A percentile compares a stretch with the other conserved stretches of the same genome.
Conservation (phyloP, 2,329 filamentous ascomycete species). For the Aspergillus sp. region DNA sequence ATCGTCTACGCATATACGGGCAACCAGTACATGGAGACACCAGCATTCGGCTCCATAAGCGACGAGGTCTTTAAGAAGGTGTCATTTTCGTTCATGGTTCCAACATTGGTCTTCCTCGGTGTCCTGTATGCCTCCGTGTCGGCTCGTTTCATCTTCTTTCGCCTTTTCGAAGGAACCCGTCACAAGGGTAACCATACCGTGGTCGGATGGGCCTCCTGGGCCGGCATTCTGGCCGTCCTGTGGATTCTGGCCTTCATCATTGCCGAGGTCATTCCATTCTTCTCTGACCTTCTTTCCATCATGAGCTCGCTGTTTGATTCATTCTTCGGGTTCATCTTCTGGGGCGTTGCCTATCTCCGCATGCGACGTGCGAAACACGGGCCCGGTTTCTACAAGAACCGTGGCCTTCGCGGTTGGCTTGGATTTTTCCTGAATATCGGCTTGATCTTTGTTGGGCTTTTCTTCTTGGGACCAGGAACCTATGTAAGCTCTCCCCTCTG, state of each 20-base stretch:
- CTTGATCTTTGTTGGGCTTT: slow-evolving; percentile 70
- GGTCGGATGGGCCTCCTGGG: slow-evolving; percentile 76
- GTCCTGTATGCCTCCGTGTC: slow-evolving; percentile 88
- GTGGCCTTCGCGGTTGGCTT: slow-evolving; percentile 40
- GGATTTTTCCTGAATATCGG: slow-evolving; percentile 59
- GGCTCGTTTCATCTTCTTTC: slow-evolving; percentile 87
- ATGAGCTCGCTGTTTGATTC: slow-evolving; percentile 78
- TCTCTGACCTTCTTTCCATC: slow-evolving; percentile 61
- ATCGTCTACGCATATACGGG: slow-evolving; percentile 85
- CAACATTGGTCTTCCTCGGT: slow-evolving; percentile 86
- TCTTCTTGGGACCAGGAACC: slow-evolving; percentile 77
- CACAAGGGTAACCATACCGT: slow-evolving; percentile 80
- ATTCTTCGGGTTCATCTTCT: slow-evolving; percentile 82
- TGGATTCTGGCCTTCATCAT: slow-evolving; percentile 93
- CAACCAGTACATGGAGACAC: slow-evolving; percentile 80
- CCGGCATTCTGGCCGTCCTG: slow-evolving; percentile 56
- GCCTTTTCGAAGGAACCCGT: slow-evolving; percentile 70
- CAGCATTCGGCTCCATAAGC: slow-evolving; percentile 79
- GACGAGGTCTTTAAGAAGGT: slow-evolving; percentile 76
- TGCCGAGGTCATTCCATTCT: slow-evolving; percentile 89
- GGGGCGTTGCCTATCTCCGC: slow-evolving; percentile 43
- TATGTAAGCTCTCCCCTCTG: slow-evolving; percentile 48
- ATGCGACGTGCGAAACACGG: slow-evolving; percentile 40
- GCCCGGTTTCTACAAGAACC: slow-evolving; percentile 34
- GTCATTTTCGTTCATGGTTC: slow-evolving; percentile 91